Conservation (phyloP, 352 stramenopile genomes). For the Phytophthora kernoviae region DNA sequence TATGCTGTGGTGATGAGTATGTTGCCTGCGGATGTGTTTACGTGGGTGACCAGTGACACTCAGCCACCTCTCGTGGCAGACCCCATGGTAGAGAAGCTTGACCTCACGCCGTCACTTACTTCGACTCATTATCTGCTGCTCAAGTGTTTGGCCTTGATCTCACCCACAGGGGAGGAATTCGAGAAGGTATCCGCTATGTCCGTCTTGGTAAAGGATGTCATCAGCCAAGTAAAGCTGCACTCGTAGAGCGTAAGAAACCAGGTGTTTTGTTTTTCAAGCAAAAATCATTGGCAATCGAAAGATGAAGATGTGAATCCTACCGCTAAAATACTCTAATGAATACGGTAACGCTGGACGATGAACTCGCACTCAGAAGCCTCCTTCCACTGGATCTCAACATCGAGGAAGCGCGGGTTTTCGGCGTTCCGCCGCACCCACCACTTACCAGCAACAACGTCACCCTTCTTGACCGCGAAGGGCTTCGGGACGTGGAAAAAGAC, state of each 20-base stretch:
- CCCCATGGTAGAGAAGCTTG: conserved; percentile 62
- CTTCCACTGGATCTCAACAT: conserved; percentile 90
- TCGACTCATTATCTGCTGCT: conserved; percentile 75
- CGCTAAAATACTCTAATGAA: conserved; percentile 61
- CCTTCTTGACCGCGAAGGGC: conserved; percentile 71
- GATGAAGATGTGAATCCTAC: conserved; percentile 13
- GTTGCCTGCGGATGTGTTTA: conserved; percentile 76
- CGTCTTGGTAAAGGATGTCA: conserved; percentile 82
- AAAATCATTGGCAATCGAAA: conserved; percentile 21
- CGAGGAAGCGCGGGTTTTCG: conserved; percentile 93
- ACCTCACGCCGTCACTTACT: conserved; percentile 76
- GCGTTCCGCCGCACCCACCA: conserved; percentile 90
- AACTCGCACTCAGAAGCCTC: conserved; percentile 40
- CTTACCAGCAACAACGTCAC: conserved; percentile 85
- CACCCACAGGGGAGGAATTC: conserved; percentile 53
- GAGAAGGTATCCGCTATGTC: conserved; percentile 79
- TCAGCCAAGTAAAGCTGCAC: conserved; percentile 66
- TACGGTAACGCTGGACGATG: conserved; percentile 69
- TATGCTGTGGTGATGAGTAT: conserved; percentile 85
- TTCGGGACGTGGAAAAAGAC: conserved; percentile 96
- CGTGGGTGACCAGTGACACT: conserved; percentile 69
- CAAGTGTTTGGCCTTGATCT: conserved; percentile 63
- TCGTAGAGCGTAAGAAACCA: conserved; percentile 17
- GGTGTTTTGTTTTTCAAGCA: conserved; percentile 18
- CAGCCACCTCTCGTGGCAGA: conserved; percentile 63